Percentiles rank a stretch among this genome's conserved stretches.
Evolutionary conservation across 169 alveolate genomes (phyloP).

Genomic region (Theileria annulata): DNA sequence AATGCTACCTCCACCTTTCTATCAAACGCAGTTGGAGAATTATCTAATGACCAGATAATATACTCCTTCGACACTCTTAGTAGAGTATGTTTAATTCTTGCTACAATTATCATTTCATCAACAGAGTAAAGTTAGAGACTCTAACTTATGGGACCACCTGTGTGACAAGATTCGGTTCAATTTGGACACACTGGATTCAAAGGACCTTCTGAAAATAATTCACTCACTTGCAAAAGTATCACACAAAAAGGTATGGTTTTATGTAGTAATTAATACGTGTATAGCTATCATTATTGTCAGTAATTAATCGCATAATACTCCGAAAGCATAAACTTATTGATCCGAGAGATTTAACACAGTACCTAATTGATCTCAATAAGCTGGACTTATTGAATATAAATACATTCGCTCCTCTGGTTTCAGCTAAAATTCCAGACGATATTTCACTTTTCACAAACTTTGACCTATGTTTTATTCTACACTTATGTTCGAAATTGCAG

Average conservation of each 20-base stretch:
- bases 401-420: slow-evolving; percentile 51
- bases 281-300: slow-evolving; percentile 46
- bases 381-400: slow-evolving; percentile 46
- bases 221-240: slow-evolving; percentile 64
- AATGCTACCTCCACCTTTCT: slow-evolving; percentile 23
- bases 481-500: slow-evolving; percentile 50
- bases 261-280: background rate
- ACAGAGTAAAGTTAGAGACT: slow-evolving; percentile 50
- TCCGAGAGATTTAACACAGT: slow-evolving; percentile 54
- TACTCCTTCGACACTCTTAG: slow-evolving; percentile 57
- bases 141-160: slow-evolving; percentile 51
- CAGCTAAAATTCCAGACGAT: slow-evolving; percentile 6
- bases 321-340: slow-evolving; percentile 25
- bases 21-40: slow-evolving; percentile 29
- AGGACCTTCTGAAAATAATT: slow-evolving; percentile 23
- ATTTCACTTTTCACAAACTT: slow-evolving; percentile 41
- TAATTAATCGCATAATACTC: slow-evolving; percentile 50
- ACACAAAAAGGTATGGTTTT: slow-evolving; percentile 44
- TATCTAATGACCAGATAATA: slow-evolving; percentile 38
- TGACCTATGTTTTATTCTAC: slow-evolving; percentile 67
- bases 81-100: slow-evolving; percentile 27
- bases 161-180: slow-evolving; percentile 53
- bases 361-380: slow-evolving; percentile 46
- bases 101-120: background rate
- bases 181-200: slow-evolving; percentile 19